Evolutionary conservation across 2,329 filamentous ascomycete species (phyloP).

Genomic region (Calonectria crousiana): DNA sequence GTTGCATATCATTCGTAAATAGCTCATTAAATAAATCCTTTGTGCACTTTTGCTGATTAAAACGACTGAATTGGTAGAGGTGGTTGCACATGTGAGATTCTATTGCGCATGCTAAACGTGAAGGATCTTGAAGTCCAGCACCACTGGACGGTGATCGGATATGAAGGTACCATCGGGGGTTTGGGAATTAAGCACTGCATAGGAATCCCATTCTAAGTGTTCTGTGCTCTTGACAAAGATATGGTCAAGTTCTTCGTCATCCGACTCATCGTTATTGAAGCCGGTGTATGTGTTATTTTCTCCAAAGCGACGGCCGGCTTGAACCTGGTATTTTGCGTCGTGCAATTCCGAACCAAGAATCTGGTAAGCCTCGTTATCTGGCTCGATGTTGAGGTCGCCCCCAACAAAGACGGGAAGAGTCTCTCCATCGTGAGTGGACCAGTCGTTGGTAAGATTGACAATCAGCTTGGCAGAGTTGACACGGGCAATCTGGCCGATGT

Average conservation of each 20-base stretch:
- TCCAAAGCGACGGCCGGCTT: slow-evolving; percentile 38
- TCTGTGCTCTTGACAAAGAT: slow-evolving; percentile 47
- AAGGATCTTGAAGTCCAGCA: slow-evolving; percentile 42
- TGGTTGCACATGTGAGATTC: no score
- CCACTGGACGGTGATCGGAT: slow-evolving; percentile 49
- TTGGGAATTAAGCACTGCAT: slow-evolving; percentile 42
- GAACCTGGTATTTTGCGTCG: slow-evolving; percentile 42
- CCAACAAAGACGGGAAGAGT: slow-evolving; percentile 47
- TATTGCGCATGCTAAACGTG: not conserved
- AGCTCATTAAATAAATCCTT: not conserved
- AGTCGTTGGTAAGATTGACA: slow-evolving; percentile 46
- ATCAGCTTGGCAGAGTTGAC: slow-evolving; percentile 56
- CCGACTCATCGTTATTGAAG: slow-evolving; percentile 36
- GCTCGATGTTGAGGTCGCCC: slow-evolving; percentile 49
- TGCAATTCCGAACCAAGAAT: slow-evolving; percentile 41
- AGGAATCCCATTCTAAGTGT: slow-evolving; percentile 39
- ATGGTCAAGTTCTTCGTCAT: slow-evolving; percentile 45
- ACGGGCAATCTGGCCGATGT: slow-evolving; percentile 56
- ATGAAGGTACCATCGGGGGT: slow-evolving; percentile 47
- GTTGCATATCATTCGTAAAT: not conserved
- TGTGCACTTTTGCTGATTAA: not conserved
- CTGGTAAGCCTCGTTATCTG: slow-evolving; percentile 43
- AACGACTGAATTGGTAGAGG: not conserved
- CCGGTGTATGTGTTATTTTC: slow-evolving; percentile 47
- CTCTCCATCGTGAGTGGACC: slow-evolving; percentile 32